Evolutionary conservation across 768 basidiomycete genomes (phyloP).

Genomic region (Phlebiopsis flavidoalba): DNA sequence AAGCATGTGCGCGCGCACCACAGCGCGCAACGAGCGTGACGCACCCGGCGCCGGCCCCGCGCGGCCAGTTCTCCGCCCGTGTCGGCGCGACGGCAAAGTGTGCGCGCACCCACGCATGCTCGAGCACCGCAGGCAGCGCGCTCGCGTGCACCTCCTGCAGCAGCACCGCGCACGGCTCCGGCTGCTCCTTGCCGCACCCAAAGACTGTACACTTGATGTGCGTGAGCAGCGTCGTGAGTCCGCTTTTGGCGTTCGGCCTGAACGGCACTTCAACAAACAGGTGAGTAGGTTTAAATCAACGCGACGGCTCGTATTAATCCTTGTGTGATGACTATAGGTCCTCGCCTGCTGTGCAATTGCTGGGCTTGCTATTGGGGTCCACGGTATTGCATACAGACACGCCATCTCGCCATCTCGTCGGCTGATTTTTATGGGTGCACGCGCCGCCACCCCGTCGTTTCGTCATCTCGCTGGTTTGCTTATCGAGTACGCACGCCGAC

Average conservation of each 20-base stretch:
- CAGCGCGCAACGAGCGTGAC: slow-evolving; percentile 63
- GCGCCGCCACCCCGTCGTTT: no score
- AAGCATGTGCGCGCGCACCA: slow-evolving; percentile 45
- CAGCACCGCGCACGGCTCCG: slow-evolving; percentile 57
- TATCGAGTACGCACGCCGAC: no score
- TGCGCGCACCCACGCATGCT: slow-evolving; percentile 56
- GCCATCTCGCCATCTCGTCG: no score
- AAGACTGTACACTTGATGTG: slow-evolving; percentile 54
- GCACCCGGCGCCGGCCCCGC: slow-evolving; percentile 54
- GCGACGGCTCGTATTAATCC: no score
- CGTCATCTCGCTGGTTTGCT: no score
- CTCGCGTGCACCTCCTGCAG: slow-evolving; percentile 58
- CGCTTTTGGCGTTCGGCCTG: slow-evolving; percentile 30
- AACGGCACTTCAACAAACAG: no score
- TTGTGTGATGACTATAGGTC: no score
- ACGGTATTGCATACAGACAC: no score
- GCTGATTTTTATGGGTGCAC: no score
- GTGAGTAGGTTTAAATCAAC: no score
- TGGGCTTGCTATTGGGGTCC: no score
- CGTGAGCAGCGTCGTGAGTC: slow-evolving; percentile 44
- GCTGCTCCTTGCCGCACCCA: slow-evolving; percentile 36
- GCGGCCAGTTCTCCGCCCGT: slow-evolving; percentile 50
- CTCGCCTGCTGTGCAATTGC: no score
- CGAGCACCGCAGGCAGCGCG: slow-evolving; percentile 45
- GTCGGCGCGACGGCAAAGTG: slow-evolving; percentile 58